Evolutionary conservation across 2,329 filamentous ascomycete genomes (phyloP), one percentile per base, ranked within the genome.

Genomic region (Tolypocladium guangdongense): DNA sequence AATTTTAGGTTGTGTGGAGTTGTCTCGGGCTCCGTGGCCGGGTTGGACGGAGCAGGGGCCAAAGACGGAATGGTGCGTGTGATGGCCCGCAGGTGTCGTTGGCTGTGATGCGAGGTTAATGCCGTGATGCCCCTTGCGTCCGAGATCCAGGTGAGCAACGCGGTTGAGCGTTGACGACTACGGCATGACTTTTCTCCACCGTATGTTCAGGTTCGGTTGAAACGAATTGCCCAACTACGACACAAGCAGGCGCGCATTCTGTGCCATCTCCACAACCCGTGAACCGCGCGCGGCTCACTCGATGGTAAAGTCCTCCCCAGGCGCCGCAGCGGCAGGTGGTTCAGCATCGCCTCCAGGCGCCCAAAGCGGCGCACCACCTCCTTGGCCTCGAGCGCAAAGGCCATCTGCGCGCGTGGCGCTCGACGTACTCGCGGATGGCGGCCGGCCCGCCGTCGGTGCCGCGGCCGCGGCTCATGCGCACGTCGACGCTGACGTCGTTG

Each of bases 351-450:
- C 39, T 69, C 66, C 47, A 69, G 50, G 12, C 60, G 54, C 1
- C 64, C 64, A 43, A 64, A 69, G 6, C 63, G 52, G 37, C 57
- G 61, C 27, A 66, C 52, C 22, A 68, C 64, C 18, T 69, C 67
- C 56, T 62, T 68, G 5, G 60, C 55, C 37, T 69, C 67, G 47
- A 66, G 63, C 0, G 59, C 56, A 46, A 69, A 69, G 7, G 63
- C 63, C 67, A 69, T 69, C 65, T 67, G 4, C 62, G 61, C 11
- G 64, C 67, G 49, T 69, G 67, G 1, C 60, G 59, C 51, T 66
- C 64, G 20, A 69, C 60, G 39, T 69, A 69, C 27, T 67, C 64
- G 0, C 67, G 62, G 39, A 69, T 67, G 0, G 62, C 60, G 38
- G 58, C 57, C 0, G 53, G 43, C 18, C 24, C 45, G n/a, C 32